Base-by-base conservation (phyloP, 305 asterid species). In the Fraxinus baroniana region DNA sequence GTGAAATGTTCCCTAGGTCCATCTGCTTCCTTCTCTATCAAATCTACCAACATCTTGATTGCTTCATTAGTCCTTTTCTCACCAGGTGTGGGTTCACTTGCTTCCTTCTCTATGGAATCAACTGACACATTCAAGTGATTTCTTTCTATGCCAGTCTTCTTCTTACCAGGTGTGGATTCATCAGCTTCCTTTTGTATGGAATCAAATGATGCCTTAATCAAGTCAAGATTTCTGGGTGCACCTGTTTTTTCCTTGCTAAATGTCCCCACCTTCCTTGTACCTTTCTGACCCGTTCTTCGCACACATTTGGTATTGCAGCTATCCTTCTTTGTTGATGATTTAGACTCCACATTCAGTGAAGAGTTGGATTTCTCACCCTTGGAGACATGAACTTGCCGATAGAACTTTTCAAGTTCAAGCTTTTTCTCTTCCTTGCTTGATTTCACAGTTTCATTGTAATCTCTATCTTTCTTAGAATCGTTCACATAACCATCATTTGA, bases 151-250 rank as follows among this genome's bases (percentile, higher is more conserved):
- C 32, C 32, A 22, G 32, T 70, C 41, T 70, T 70, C 82, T 80
- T 79, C 84, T 75, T 78, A 24, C 60, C 52, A 6, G 26, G 60
- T 46, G 57, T 84, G 73, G 30, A 4, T 66, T 66, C 26, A 46
- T 57, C 86, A 6, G 36, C 82, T 5, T 75, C 77, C 30, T 70
- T 84, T 70, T 79, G 82, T 7, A 90, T 84, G 3, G 92, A 86
- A 37, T 89, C 91, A 7, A 83, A 35, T 41, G 93, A 81, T 76
- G 85, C 76, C 71, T 89, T 88, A 62, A 86, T 64, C 78, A 87
- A 72, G 75, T 90, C 88, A 10, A 76, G n/a, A 9, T 76, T 79
- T 72, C 68, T 79, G 10, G 82, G 41, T 26, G 20, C 62, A 13
- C 9, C 18, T 7, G 30, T 12, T 33, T 39, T 87, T 82, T 80